phyloP scores from a whole-genome alignment of 805 yeast genomes.

The Ogataea kodamae region DNA sequence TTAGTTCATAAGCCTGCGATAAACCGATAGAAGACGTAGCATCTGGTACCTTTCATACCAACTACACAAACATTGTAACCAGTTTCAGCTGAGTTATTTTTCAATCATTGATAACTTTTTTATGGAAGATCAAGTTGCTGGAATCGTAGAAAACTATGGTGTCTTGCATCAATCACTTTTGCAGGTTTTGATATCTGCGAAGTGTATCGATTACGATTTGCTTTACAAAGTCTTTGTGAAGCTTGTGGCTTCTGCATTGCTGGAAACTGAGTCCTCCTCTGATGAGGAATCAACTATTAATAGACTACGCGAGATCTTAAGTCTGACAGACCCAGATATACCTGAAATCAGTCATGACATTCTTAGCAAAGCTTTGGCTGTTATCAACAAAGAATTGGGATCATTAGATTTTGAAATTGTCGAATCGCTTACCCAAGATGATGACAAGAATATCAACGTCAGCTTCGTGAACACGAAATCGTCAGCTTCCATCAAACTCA shows the following conservation, averaged over 20 bases:
- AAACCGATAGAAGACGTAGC: too few species aligned
- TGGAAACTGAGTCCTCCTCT: conserved; percentile 1
- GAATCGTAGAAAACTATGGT: conserved; percentile 8
- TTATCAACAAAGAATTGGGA: conserved; percentile 31
- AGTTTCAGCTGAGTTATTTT: too few species aligned
- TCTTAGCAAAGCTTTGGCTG: conserved; percentile 15
- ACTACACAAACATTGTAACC: too few species aligned
- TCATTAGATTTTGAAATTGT: conserved; percentile 40
- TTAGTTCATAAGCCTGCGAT: too few species aligned
- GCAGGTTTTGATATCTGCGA: conserved; percentile 16
- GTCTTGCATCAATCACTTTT: conserved; percentile 16
- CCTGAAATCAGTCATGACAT: conserved; percentile 3
- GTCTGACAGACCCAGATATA: conserved; percentile 4
- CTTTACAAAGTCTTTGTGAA: conserved; percentile 12
- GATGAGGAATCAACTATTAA: conserved; percentile 1
- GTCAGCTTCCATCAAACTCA: conserved; percentile 36
- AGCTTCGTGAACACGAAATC: conserved; percentile 36
- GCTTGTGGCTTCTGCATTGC: conserved; percentile 2
- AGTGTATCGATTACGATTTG: conserved; percentile 12
- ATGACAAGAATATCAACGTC: conserved; percentile 27
- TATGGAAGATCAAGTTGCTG: background rate
- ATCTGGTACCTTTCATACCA: too few species aligned
- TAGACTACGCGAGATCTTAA: conserved; percentile 4
- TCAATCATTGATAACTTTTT: conserved; percentile 1
- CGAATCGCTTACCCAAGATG: conserved; percentile 30